These are phyloP conservation scores for Dactylella cylindrospora DNA, from an alignment of 2,329 filamentous ascomycete species.

Conservation along the genomic window DNA sequence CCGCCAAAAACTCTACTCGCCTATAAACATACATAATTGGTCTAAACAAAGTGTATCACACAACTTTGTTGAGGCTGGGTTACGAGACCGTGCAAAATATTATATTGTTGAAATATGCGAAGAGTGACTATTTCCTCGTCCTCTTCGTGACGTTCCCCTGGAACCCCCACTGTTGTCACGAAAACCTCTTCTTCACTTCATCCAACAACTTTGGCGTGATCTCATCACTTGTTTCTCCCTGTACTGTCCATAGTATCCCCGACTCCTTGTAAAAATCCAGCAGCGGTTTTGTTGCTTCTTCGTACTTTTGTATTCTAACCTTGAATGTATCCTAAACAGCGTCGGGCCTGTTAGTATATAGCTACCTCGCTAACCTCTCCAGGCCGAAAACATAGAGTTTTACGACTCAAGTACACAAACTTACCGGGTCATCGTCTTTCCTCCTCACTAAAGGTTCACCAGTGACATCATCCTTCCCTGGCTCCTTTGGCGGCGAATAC, in stretches of 20 bases:
- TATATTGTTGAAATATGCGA: no score
- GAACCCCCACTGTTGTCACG: no score
- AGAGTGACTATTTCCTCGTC: no score
- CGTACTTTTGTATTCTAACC: slow-evolving; percentile 75
- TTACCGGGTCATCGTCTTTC: slow-evolving; percentile 68
- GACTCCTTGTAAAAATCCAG: slow-evolving; percentile 85
- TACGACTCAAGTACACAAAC: slow-evolving; percentile 9
- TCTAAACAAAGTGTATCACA: no score
- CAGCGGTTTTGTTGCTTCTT: slow-evolving; percentile 80
- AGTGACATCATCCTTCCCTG: slow-evolving; percentile 84
- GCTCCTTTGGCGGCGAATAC: slow-evolving; percentile 80
- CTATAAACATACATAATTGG: no score
- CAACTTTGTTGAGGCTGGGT: no score
- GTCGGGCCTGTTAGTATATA: no score
- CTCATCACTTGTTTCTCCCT: slow-evolving; percentile 88
- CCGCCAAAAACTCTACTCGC: no score
- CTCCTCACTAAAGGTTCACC: slow-evolving; percentile 82
- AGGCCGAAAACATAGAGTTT: no score
- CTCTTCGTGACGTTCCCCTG: no score
- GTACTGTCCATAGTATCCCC: slow-evolving; percentile 81
- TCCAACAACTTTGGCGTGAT: slow-evolving; percentile 85
- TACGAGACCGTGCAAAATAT: no score
- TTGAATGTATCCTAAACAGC: slow-evolving; percentile 76
- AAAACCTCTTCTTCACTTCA: slow-evolving; percentile 79
- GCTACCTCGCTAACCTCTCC: no score